Conservation (phyloP, 2,329 filamentous ascomycete species). For the Tolypocladium endophyticum region DNA sequence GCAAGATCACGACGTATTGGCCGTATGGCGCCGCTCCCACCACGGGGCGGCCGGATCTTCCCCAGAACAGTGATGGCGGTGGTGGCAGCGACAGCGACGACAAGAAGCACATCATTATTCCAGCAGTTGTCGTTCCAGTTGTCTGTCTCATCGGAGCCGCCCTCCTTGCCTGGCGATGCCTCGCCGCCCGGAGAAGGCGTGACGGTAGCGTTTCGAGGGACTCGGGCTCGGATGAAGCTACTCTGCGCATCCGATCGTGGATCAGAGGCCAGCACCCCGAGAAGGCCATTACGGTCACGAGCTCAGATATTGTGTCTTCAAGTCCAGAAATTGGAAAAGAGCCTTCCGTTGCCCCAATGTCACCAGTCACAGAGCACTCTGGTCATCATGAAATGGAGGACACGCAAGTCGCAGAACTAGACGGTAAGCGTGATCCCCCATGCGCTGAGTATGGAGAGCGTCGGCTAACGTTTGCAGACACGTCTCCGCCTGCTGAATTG, state of each 20-base stretch:
- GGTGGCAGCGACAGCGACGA: slow-evolving; percentile 6
- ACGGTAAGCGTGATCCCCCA: slow-evolving; percentile 23
- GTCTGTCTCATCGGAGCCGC: slow-evolving; percentile 12
- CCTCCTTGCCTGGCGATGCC: slow-evolving; percentile 36
- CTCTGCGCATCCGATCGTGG: slow-evolving; percentile 40
- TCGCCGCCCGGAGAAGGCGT: slow-evolving; percentile 35
- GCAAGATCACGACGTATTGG: slow-evolving; percentile 48
- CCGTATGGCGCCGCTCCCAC: slow-evolving; percentile 34
- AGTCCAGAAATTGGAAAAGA: slow-evolving; percentile 28
- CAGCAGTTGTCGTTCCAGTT: slow-evolving; percentile 6
- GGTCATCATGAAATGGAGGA: slow-evolving; percentile 29
- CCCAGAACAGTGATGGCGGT: slow-evolving; percentile 11
- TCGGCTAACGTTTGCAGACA: slow-evolving; percentile 21
- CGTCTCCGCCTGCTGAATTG: slow-evolving; percentile 33
- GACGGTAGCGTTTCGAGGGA: slow-evolving; percentile 20
- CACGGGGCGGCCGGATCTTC: slow-evolving; percentile 9
- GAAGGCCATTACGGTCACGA: slow-evolving; percentile 35
- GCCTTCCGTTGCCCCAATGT: slow-evolving; percentile 9
- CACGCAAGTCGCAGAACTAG: slow-evolving; percentile 34
- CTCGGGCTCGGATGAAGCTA: slow-evolving; percentile 33
- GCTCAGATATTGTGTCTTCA: slow-evolving; percentile 27
- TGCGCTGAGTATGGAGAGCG: neutral
- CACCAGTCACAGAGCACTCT: slow-evolving; percentile 1
- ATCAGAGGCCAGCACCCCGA: slow-evolving; percentile 32
- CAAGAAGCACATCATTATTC: slow-evolving; percentile 6